Evolutionary conservation across 345 rosid genomes (phyloP), one percentile per base, ranked within the genome.

Genomic region (Brassica cretica): DNA sequence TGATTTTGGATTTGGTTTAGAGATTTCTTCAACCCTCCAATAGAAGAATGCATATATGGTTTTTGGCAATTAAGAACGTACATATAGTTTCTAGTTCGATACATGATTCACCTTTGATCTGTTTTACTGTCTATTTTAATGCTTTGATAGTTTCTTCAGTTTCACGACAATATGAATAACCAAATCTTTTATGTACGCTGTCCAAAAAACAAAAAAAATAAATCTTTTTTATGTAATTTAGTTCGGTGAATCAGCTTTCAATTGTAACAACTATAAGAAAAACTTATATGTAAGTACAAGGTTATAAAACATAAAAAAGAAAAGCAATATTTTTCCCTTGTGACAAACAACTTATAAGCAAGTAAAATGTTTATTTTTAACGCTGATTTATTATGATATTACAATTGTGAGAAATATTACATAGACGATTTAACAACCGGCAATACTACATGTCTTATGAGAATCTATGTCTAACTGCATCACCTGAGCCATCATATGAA

Each of bases 251-350:
- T 37, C 37, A 37, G 46, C 29, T 65, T 62, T 70, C 4, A 35
- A 8, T 8, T 37, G 69, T 33, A 62, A 16, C 61, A 44, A 12
- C 29, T 25, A 25, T 25, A 25, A 25, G 29, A 25, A 25, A 25
- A 25, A 25, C 63, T 61, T 37, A 51, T 18, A 39, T 69, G 63
- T 61, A 32, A 44, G 0, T 9, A 51, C 46, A 61, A 33, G 64
- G 33, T 56, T 46, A 18, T 8, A 18, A n/a, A 66, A 19, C 70
- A 30, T 49, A 56, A 18, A 59, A 61, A 41, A 21, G 24, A 44
- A 76, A 29, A 55, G 71, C 66, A 77, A 32, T 11, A 61, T 56
- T 71, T 65, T 78, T 71, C 81, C 77, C 72, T 78, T 78, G 76
- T 12, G 72, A 51, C 72, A 65, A 78, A 78, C 29, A 25, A 25